A percentile compares a stretch with the other conserved stretches of the same genome.
Evolutionary conservation across 371 early-diverging fungal genomes (phyloP).

Genomic region (Mortierella sp.): DNA sequence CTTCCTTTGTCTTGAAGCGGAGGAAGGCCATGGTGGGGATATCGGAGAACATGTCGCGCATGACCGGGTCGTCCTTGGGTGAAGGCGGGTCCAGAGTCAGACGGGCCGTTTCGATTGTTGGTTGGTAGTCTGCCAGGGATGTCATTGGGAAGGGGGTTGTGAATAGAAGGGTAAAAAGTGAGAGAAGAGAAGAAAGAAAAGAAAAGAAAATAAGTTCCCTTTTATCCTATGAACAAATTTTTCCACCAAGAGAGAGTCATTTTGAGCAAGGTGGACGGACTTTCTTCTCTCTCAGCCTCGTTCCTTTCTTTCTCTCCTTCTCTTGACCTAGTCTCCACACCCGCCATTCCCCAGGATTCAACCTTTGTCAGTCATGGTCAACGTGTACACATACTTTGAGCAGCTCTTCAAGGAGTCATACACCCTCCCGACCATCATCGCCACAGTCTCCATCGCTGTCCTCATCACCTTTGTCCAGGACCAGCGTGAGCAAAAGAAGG

Average conservation of each 20-base stretch:
- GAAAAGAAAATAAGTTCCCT: not conserved
- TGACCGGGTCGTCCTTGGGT: slow-evolving; percentile 35
- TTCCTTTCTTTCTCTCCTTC: not conserved
- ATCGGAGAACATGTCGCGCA: slow-evolving; percentile 57
- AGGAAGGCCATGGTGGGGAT: slow-evolving; percentile 50
- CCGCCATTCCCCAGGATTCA: not conserved
- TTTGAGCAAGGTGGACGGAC: not conserved
- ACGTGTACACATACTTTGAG: slow-evolving; percentile 24
- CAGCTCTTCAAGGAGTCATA: slow-evolving; percentile 37
- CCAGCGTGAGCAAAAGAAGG: not conserved
- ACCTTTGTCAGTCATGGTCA: not conserved
- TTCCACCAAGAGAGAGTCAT: not conserved
- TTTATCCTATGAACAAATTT: not conserved
- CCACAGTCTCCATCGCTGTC: slow-evolving; percentile 33
- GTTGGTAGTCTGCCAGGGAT: slow-evolving; percentile 6
- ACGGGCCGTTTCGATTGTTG: slow-evolving; percentile 35
- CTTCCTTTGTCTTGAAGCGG: slow-evolving; percentile 49
- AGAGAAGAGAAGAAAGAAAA: not conserved
- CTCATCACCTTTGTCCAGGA: slow-evolving; percentile 34
- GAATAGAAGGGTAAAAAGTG: not conserved
- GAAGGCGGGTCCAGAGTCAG: slow-evolving; percentile 36
- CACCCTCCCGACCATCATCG: slow-evolving; percentile 35
- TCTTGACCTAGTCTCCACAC: not conserved
- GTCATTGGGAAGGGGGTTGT: slow-evolving; percentile 4
- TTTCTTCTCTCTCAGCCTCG: not conserved